These are phyloP conservation scores for Colletotrichum falcatum DNA, from an alignment of 2,329 filamentous ascomycete genomes.

Conservation along the genomic window DNA sequence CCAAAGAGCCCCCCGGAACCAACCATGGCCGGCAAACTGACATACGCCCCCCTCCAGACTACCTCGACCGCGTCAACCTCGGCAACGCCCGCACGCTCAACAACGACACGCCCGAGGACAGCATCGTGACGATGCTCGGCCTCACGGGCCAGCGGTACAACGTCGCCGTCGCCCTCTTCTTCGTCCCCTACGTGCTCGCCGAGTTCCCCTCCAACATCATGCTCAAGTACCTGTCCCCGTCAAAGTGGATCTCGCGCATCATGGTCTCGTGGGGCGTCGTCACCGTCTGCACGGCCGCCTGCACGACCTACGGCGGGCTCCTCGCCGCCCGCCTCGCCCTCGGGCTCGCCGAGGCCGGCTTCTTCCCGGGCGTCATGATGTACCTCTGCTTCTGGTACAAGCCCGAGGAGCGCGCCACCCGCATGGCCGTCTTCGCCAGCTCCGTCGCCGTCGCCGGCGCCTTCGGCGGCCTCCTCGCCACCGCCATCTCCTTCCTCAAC, in stretches of 20 bases:
- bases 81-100: constrained; percentile 51
- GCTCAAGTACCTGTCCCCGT: constrained; percentile 51
- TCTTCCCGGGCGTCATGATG: constrained; percentile 67
- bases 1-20: no score
- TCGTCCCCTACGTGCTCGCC: constrained; percentile 48
- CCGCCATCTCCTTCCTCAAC: constrained; percentile 60
- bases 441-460: constrained; percentile 69
- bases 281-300: constrained; percentile 60
- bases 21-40: not conserved
- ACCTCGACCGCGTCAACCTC: constrained; percentile 50
- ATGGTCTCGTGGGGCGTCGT: constrained; percentile 63
- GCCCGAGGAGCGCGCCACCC: constrained; percentile 67
- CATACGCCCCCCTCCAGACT: constrained; percentile 35
- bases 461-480: constrained; percentile 70
- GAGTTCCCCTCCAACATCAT: constrained; percentile 51
- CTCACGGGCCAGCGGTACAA: constrained; percentile 50
- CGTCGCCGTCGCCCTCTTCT: constrained; percentile 48
- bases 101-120: constrained; percentile 50
- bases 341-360: constrained; percentile 63
- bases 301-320: constrained; percentile 60
- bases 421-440: constrained; percentile 70
- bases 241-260: constrained; percentile 51
- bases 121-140: constrained; percentile 48
- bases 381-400: constrained; percentile 74
- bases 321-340: constrained; percentile 62